Evolutionary conservation across 208 protist species (phyloP).

Genomic region (Leptomonas pyrrhocoris): DNA sequence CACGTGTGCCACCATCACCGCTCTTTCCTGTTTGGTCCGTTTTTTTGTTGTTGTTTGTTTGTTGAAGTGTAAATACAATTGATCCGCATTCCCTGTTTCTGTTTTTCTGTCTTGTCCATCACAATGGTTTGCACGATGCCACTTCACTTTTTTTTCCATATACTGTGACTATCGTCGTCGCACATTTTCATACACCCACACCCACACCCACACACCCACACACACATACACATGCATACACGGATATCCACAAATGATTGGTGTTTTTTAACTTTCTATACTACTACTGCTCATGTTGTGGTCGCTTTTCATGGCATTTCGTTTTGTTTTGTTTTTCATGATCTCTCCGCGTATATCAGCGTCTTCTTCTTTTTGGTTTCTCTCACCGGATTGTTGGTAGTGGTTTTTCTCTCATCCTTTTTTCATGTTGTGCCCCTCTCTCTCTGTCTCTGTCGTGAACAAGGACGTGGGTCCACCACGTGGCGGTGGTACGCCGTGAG

Average conservation of each 20-base stretch:
- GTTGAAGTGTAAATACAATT: background rate
- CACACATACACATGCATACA: slow-evolving; percentile 2
- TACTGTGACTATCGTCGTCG: slow-evolving; percentile 3
- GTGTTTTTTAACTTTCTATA: background rate
- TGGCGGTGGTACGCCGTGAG: too few species aligned
- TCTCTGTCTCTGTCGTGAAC: too few species aligned
- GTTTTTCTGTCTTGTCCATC: background rate
- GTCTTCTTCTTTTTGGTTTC: too few species aligned
- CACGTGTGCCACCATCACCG: too few species aligned
- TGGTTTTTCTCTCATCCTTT: too few species aligned
- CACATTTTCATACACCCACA: slow-evolving; percentile 6
- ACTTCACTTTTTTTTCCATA: slow-evolving; percentile 7
- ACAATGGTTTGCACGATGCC: slow-evolving; percentile 1
- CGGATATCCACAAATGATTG: too few species aligned
- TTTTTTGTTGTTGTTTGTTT: background rate
- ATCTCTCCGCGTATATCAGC: too few species aligned
- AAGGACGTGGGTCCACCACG: too few species aligned
- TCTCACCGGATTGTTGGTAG: background rate
- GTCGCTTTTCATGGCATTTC: background rate
- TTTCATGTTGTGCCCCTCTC: too few species aligned
- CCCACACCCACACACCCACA: slow-evolving; percentile 17
- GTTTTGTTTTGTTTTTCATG: too few species aligned
- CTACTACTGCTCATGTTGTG: slow-evolving; percentile 3
- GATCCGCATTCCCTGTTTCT: background rate
- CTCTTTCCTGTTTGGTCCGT: background rate